Conservation (phyloP, 1,139 yeast species). For the Diutina rugosa region DNA sequence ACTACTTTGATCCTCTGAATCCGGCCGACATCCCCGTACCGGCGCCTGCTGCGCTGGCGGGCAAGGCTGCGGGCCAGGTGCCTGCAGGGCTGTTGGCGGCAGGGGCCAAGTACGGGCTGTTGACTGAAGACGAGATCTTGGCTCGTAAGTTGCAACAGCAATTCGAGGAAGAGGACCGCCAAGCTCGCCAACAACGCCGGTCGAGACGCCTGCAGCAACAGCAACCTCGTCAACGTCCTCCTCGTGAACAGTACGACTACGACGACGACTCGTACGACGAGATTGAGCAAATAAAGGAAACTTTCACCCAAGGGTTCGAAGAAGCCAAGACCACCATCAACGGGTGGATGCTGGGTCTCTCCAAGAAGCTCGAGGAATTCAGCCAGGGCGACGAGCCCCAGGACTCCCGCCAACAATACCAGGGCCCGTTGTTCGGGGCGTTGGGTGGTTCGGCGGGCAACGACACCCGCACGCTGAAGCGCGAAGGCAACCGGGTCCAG, state of each 20-base stretch:
- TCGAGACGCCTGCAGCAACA: conserved; percentile 11
- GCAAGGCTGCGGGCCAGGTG: background rate
- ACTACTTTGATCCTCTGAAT: conserved; percentile 65
- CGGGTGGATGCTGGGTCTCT: conserved; percentile 69
- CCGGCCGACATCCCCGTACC: conserved; percentile 17
- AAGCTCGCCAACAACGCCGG: conserved; percentile 10
- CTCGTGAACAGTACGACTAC: conserved; percentile 11
- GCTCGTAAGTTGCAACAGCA: conserved; percentile 75
- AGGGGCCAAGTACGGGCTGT: conserved; percentile 1
- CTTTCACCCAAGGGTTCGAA: conserved; percentile 63
- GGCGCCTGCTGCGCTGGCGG: background rate
- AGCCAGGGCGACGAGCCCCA: conserved; percentile 5
- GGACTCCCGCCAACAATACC: conserved; percentile 5
- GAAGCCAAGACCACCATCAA: conserved; percentile 74
- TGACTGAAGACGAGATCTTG: conserved; percentile 65
- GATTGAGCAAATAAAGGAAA: conserved; percentile 58
- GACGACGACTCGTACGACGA: conserved; percentile 50
- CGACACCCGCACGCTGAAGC: conserved; percentile 2
- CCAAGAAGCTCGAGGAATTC: conserved; percentile 34
- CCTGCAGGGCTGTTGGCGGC: background rate
- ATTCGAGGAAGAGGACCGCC: conserved; percentile 35
- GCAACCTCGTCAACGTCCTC: conserved; percentile 6
- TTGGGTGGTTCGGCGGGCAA: conserved; percentile 32
- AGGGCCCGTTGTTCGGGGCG: conserved; percentile 30
- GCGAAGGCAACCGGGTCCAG: conserved; percentile 9